These are phyloP conservation scores for Trichoderma koningii DNA, from an alignment of 2,329 filamentous ascomycete species.

Conservation along the genomic window DNA sequence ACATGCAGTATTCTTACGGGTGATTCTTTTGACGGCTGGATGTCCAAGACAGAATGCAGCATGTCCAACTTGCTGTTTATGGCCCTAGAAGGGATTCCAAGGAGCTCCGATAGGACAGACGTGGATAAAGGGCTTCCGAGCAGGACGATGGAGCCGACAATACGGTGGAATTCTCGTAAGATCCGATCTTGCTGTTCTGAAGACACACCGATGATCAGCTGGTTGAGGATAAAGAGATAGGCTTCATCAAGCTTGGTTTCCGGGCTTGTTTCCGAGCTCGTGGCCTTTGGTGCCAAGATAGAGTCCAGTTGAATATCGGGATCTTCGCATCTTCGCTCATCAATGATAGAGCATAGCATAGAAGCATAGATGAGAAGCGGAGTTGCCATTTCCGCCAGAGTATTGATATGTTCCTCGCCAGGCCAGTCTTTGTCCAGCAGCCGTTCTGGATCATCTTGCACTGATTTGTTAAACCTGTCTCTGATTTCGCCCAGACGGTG, in stretches of 20 bases:
- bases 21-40: constrained; percentile 31
- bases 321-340: constrained; percentile 27
- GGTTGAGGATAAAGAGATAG: constrained; percentile 30
- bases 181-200: constrained; percentile 13
- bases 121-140: constrained; percentile 38
- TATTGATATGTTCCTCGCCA: not conserved
- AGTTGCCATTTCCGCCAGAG: constrained; percentile 35
- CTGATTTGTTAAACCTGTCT: constrained; percentile 1
- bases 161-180: constrained; percentile 34
- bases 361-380: constrained; percentile 44
- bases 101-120: constrained; percentile 34
- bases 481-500: not conserved
- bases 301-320: constrained; percentile 31
- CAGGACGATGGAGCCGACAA: constrained; percentile 39
- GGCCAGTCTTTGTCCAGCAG: constrained; percentile 25
- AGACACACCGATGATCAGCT: constrained; percentile 14
- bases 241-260: constrained; percentile 29
- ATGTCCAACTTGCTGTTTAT: constrained; percentile 33
- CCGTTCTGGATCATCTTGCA: too few relatives aligned
- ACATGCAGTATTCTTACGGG: constrained; percentile 35
- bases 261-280: constrained; percentile 22
- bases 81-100: constrained; percentile 29
- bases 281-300: constrained; percentile 33
- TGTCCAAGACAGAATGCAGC: constrained; percentile 41
- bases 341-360: constrained; percentile 39